Conservation (phyloP, 306 rosid genomes). For the Cucurbita argyrosperma region DNA sequence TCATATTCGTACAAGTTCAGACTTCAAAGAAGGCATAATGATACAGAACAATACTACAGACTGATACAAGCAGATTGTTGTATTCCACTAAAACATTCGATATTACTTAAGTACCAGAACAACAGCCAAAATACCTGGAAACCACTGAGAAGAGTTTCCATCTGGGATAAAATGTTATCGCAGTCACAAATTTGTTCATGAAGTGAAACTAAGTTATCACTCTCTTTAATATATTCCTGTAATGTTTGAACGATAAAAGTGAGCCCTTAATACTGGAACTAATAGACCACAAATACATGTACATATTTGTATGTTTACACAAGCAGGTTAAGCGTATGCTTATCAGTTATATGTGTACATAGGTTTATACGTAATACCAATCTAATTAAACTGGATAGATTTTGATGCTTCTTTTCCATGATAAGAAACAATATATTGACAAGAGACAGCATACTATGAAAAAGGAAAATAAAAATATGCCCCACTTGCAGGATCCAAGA, state of each 20-base stretch:
- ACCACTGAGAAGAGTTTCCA: slow-evolving; percentile 93
- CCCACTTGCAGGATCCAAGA: not conserved
- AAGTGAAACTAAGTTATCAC: slow-evolving; percentile 91
- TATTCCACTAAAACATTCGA: not conserved
- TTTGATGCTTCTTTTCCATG: not conserved
- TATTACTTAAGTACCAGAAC: not conserved
- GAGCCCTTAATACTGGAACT: not conserved
- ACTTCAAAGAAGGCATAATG: not conserved
- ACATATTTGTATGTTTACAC: not conserved
- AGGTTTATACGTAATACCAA: not conserved
- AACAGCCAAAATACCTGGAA: slow-evolving; percentile 50
- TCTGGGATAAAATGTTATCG: slow-evolving; percentile 86
- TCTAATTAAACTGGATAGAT: not conserved
- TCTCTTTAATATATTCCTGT: slow-evolving; percentile 90
- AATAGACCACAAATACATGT: not conserved
- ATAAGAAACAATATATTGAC: not conserved
- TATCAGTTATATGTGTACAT: not conserved
- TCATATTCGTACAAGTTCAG: not conserved
- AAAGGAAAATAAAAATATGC: not conserved
- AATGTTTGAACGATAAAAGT: slow-evolving; percentile 9
- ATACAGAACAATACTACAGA: not conserved
- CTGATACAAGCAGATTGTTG: not conserved
- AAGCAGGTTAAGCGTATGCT: not conserved
- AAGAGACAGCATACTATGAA: not conserved
- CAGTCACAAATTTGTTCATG: slow-evolving; percentile 96